Evolutionary conservation across 2,329 filamentous ascomycete species (phyloP).

Genomic region (Rhynchosporium agropyri): DNA sequence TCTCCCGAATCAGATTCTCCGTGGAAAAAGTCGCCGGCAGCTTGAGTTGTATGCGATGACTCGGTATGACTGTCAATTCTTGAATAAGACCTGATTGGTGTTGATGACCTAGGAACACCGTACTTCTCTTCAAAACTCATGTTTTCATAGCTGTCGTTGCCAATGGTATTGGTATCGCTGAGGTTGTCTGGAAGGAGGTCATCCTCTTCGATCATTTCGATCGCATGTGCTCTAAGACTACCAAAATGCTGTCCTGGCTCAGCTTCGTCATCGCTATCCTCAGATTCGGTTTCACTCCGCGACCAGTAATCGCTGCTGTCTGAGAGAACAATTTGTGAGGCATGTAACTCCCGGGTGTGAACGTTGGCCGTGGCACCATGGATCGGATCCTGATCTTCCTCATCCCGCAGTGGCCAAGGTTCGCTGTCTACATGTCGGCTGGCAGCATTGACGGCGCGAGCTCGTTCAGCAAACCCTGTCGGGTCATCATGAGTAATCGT

Average conservation of each 20-base stretch:
- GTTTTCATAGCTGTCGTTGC: neutral
- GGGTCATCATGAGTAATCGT: neutral
- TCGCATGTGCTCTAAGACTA: neutral
- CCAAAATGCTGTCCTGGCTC: slow-evolving; percentile 1
- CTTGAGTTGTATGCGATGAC: neutral
- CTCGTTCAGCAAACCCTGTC: neutral
- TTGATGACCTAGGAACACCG: neutral
- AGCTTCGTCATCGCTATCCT: neutral
- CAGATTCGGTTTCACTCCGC: neutral
- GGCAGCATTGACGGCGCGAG: neutral
- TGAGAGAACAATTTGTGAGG: neutral
- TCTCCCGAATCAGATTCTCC: slow-evolving; percentile 7
- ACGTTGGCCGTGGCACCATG: neutral
- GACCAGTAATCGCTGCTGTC: neutral
- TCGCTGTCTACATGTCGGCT: neutral
- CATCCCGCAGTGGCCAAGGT: slow-evolving; percentile 3
- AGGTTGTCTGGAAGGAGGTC: neutral
- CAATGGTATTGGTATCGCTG: neutral
- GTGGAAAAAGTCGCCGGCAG: neutral
- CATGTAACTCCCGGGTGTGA: neutral
- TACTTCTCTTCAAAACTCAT: slow-evolving; percentile 12
- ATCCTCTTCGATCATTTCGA: neutral
- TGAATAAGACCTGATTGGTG: neutral
- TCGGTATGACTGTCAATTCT: neutral
- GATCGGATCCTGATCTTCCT: neutral